Percentiles rank a stretch among this genome's conserved stretches.
These are phyloP conservation scores for Globisporangium spinosum DNA, from an alignment of 352 stramenopile genomes.

Conservation along the genomic window DNA sequence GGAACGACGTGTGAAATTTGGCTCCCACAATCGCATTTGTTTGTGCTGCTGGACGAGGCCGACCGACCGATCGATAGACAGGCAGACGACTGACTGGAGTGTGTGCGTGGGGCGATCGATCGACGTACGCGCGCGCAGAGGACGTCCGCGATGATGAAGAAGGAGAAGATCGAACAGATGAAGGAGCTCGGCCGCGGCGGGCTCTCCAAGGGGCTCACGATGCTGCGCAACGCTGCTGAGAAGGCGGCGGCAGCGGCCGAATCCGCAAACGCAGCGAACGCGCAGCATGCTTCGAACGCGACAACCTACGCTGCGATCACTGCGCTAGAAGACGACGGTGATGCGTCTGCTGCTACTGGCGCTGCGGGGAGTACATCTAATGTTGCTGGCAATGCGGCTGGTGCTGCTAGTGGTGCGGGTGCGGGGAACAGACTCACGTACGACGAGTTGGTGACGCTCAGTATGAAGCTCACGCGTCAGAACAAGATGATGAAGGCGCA, in stretches of 20 bases:
- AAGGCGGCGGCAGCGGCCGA: constrained; percentile 16
- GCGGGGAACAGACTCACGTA: constrained; percentile 49
- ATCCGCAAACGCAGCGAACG: constrained; percentile 7
- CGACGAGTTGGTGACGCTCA: constrained; percentile 77
- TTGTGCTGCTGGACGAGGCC: background rate
- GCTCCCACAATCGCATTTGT: constrained; percentile 5
- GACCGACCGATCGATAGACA: background rate
- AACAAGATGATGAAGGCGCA: constrained; percentile 87
- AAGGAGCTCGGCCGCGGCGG: constrained; percentile 73
- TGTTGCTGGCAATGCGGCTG: background rate
- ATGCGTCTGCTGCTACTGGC: background rate
- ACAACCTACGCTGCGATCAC: constrained; percentile 10
- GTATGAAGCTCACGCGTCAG: constrained; percentile 86
- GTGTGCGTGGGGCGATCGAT: background rate
- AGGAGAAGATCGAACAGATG: constrained; percentile 89
- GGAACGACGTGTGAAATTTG: background rate
- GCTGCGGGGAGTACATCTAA: background rate
- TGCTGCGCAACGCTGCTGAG: constrained; percentile 52
- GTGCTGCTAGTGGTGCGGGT: background rate
- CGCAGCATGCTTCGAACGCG: constrained; percentile 14
- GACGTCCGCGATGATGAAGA: constrained; percentile 55
- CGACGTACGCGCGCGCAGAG: background rate
- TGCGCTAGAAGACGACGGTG: constrained; percentile 2
- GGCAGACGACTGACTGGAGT: background rate
- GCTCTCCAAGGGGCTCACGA: constrained; percentile 74